Conservation (phyloP, 257 asterid species). For the Jasminum sambac region DNA sequence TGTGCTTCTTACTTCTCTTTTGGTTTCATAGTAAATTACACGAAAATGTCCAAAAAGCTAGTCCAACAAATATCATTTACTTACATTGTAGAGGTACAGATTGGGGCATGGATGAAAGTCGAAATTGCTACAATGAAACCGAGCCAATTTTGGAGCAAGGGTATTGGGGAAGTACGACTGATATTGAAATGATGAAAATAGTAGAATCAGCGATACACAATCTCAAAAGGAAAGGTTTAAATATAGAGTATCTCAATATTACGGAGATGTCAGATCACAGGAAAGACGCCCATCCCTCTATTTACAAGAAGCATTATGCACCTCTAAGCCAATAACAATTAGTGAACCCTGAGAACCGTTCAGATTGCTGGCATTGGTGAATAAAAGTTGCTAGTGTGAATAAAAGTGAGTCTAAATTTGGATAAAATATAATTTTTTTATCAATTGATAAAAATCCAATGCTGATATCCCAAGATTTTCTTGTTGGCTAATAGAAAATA, state of each 20-base stretch:
- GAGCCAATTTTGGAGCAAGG: slow-evolving; percentile 22
- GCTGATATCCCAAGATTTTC: no score
- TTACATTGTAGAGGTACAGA: background rate
- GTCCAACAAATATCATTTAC: background rate
- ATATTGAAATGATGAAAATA: slow-evolving; percentile 27
- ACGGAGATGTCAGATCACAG: slow-evolving; percentile 42
- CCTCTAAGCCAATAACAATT: slow-evolving; percentile 25
- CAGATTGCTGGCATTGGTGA: slow-evolving; percentile 53
- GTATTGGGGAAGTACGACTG: slow-evolving; percentile 29
- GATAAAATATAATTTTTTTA: no score
- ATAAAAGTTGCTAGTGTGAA: no score
- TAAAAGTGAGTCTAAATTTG: no score
- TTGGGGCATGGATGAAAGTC: background rate
- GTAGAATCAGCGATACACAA: slow-evolving; percentile 28
- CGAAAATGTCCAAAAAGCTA: no score
- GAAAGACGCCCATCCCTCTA: slow-evolving; percentile 41
- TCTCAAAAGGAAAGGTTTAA: slow-evolving; percentile 28
- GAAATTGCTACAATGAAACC: background rate
- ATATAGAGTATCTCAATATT: slow-evolving; percentile 31
- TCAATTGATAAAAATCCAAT: no score
- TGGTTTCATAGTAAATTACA: background rate
- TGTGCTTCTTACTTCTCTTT: slow-evolving; percentile 6
- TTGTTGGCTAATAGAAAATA: no score
- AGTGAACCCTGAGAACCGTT: slow-evolving; percentile 24
- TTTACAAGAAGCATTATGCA: slow-evolving; percentile 35